These are phyloP conservation scores for Yamadazyma trypodendri DNA, from an alignment of 1,139 yeast species.

Conservation along the genomic window DNA sequence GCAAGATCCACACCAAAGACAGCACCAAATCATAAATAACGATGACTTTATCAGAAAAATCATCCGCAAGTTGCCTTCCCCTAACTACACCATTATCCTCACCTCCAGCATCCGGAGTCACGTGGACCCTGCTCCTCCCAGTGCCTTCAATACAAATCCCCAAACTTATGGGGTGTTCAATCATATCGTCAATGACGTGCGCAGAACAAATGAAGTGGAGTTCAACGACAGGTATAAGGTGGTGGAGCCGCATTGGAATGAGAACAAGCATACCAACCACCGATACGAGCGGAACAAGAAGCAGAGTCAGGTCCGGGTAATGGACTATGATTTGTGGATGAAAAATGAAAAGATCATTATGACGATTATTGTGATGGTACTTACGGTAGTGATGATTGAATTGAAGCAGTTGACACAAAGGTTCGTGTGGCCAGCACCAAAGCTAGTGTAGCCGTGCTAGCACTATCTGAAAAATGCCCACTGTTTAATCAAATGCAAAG, in stretches of 20 bases:
- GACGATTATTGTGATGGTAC: slow-evolving; percentile 20
- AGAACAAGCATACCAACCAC: slow-evolving; percentile 31
- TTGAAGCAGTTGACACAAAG: slow-evolving; percentile 9
- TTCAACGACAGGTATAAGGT: slow-evolving; percentile 46
- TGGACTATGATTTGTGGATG: slow-evolving; percentile 38
- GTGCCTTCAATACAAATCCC: slow-evolving; percentile 28
- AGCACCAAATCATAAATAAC: slow-evolving; percentile 27
- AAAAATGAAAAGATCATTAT: slow-evolving; percentile 39
- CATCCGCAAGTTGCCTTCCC: slow-evolving; percentile 66
- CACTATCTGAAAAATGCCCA: no score
- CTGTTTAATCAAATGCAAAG: no score
- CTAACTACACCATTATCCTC: slow-evolving; percentile 54
- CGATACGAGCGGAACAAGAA: slow-evolving; percentile 32
- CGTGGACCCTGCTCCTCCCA: slow-evolving; percentile 33
- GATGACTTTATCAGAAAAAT: slow-evolving; percentile 55
- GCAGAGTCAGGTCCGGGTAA: slow-evolving; percentile 37
- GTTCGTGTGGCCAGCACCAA: no score
- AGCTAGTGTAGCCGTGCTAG: no score
- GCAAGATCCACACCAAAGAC: slow-evolving; percentile 21
- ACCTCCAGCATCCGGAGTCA: slow-evolving; percentile 30
- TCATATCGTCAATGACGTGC: slow-evolving; percentile 44
- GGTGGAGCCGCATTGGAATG: slow-evolving; percentile 34
- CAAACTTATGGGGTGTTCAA: slow-evolving; percentile 42
- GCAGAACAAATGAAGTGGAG: slow-evolving; percentile 52
- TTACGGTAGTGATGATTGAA: slow-evolving; percentile 13